phyloP scores from a whole-genome alignment of 129 eudicot genomes.

The Deinandra increscens region DNA sequence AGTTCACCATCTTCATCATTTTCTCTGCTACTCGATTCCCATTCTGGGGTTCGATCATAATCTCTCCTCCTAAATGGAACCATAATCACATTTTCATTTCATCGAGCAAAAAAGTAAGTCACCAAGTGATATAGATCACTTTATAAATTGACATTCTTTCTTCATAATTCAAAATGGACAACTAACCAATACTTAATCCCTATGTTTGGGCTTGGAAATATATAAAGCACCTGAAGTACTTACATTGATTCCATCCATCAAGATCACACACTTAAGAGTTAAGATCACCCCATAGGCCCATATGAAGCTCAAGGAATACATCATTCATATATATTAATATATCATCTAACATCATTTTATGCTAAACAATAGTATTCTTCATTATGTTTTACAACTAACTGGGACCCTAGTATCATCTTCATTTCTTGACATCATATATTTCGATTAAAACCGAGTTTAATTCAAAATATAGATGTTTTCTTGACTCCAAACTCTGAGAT shows the following conservation, averaged over 20 bases:
- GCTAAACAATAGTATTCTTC: not conserved
- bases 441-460: no score
- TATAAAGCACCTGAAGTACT: not conserved
- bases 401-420: not conserved
- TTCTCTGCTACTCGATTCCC: not conserved
- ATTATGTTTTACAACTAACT: not conserved
- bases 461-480: no score
- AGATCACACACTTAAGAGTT: not conserved
- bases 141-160: not conserved
- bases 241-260: not conserved
- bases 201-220: not conserved
- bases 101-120: not conserved
- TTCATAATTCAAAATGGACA: not conserved
- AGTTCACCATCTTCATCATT: no score
- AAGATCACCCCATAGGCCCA: conserved; percentile 5
- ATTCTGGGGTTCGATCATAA: not conserved
- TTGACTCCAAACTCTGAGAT: not conserved
- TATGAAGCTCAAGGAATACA: not conserved
- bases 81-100: conserved; percentile 3
- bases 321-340: not conserved
- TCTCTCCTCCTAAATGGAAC: not conserved
- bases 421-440: conserved; percentile 5
- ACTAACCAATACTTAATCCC: not conserved
- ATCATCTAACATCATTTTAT: not conserved
- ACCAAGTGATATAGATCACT: not conserved